phyloP scores from a whole-genome alignment of 345 rosid genomes.

The Camelina neglecta region DNA sequence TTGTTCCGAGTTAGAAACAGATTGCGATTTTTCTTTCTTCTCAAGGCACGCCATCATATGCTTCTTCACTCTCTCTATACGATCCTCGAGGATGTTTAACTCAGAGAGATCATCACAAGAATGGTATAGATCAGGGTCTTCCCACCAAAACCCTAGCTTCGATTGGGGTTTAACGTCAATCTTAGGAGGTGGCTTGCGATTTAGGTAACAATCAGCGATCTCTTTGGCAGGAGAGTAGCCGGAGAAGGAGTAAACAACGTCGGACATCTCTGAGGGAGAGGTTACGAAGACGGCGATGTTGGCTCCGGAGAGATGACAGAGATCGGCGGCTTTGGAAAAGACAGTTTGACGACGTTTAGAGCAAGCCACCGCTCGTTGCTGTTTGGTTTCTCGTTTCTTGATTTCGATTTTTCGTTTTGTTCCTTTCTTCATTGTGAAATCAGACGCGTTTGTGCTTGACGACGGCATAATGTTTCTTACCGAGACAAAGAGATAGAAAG shows the following conservation, averaged over 20 bases:
- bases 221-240: background rate
- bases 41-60: background rate
- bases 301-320: background rate
- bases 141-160: background rate
- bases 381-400: background rate
- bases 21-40: background rate
- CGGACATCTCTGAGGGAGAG: background rate
- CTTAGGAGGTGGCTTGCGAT: background rate
- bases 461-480: background rate
- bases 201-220: background rate
- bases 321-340: conserved; percentile 2
- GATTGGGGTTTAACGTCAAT: background rate
- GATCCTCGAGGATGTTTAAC: background rate
- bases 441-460: background rate
- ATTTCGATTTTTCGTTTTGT: background rate
- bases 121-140: background rate
- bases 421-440: background rate
- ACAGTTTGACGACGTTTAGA: background rate
- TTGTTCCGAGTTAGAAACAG: background rate
- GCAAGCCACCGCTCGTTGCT: background rate
- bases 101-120: background rate
- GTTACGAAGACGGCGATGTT: conserved; percentile 6
- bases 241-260: conserved; percentile 1
- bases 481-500: background rate
- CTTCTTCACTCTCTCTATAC: background rate